Conservation (phyloP, 2,329 filamentous ascomycete genomes). For the Ophiocordyceps camponoti-floridani region DNA sequence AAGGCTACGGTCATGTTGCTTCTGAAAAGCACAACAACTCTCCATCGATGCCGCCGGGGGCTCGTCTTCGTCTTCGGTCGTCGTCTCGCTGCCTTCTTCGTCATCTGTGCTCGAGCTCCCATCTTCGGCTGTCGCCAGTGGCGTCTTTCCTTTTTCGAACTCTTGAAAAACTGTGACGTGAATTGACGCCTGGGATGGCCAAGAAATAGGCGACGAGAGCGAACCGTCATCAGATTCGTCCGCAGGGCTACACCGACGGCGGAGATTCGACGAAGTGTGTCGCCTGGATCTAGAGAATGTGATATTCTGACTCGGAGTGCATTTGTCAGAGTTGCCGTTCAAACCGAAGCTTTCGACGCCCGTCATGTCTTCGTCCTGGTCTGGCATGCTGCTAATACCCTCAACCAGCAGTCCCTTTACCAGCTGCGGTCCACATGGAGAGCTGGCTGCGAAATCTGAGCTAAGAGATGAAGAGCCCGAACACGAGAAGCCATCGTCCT, state of each 20-base stretch:
- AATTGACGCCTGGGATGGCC: constrained; percentile 2
- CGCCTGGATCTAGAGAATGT: constrained; percentile 2
- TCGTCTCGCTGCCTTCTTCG: background rate
- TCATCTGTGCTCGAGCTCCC: background rate
- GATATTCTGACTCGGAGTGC: constrained; percentile 3
- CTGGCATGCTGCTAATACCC: constrained; percentile 1
- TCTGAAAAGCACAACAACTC: constrained; percentile 3
- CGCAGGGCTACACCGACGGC: constrained; percentile 3
- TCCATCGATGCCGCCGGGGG: background rate
- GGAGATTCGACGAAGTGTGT: background rate
- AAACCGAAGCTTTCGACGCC: constrained; percentile 1
- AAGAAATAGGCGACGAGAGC: constrained; percentile 11
- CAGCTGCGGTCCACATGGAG: background rate
- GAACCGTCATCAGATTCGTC: constrained; percentile 7
- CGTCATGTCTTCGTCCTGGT: constrained; percentile 4
- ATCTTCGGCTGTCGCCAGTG: background rate
- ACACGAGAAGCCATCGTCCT: background rate
- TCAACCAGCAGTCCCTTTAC: background rate
- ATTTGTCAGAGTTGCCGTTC: background rate
- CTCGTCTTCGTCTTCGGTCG: background rate
- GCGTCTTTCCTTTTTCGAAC: background rate
- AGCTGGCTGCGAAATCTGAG: background rate
- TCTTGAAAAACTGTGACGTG: background rate
- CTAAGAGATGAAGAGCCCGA: background rate
- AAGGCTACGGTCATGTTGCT: constrained; percentile 16